These are phyloP conservation scores for Cladosporium sphaerospermum DNA, from an alignment of 2,329 filamentous ascomycete genomes.

Conservation along the genomic window DNA sequence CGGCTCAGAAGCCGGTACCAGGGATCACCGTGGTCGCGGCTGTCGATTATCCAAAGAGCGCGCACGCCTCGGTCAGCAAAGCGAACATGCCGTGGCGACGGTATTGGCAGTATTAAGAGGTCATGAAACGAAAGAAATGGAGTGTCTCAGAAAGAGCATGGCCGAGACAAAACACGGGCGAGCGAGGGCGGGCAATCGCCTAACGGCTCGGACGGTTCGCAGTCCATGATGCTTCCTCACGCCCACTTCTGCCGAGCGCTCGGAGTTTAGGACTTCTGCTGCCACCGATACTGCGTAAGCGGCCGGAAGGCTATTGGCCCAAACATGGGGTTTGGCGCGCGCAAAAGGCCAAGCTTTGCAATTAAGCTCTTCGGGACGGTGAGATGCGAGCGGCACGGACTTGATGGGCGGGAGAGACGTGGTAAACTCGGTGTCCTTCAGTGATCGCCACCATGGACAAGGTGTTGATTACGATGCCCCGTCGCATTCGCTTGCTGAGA, in stretches of 20 bases:
- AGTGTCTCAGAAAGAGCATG: constrained; percentile 6
- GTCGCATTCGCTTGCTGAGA: background rate
- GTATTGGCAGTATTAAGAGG: background rate
- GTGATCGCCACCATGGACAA: background rate
- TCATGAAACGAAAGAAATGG: background rate
- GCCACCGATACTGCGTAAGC: background rate
- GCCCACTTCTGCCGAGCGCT: background rate
- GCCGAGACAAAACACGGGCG: constrained; percentile 6
- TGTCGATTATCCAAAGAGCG: constrained; percentile 3
- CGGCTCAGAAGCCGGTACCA: background rate
- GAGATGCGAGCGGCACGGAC: background rate
- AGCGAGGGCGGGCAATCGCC: background rate
- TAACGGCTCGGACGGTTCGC: background rate
- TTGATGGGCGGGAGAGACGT: background rate
- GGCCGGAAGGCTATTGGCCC: background rate
- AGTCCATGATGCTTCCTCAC: background rate
- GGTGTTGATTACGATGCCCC: background rate
- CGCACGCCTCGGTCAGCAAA: background rate
- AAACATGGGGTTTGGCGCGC: background rate
- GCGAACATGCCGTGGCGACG: constrained; percentile 1
- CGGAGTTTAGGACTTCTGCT: background rate
- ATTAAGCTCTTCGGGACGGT: background rate
- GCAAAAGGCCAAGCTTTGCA: background rate
- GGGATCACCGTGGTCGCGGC: background rate
- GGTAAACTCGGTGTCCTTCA: background rate